Evolutionary conservation across 306 rosid species (phyloP), one percentile per base, ranked within the genome.

Genomic region (Prunus mume): DNA sequence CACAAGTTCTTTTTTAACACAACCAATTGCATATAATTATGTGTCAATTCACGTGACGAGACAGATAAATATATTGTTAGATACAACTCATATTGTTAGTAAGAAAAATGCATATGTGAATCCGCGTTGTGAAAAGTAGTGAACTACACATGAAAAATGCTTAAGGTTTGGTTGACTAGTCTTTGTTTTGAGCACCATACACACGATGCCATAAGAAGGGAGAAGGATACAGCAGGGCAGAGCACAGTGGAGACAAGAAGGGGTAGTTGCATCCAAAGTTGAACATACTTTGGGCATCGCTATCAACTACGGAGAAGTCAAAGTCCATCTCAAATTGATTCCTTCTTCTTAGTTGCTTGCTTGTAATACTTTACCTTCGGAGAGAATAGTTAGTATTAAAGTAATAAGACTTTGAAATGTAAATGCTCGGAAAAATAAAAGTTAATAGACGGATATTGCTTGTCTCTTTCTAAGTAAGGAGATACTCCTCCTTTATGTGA

Each of bases 401-500:
- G 43, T 38, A 38, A 7, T 52, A n/a, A n/a, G 61, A 3, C 27
- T 55, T 55, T 55, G 12, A n/a, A 7, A 55, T n/a, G 12, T 55
- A n/a, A 55, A 19, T 55, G 14, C 13, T 19, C 1, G 25, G 61
- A 55, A 55, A 19, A 6, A 52, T 5, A 2, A 2, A 18, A 38
- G 43, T 38, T 7, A 38, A 38, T 38, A 38, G 2, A 38, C 0
- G 8, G 43, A 38, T 38, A 32, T 32, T 5, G 38, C 2, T 32
- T 5, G 8, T 6, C 2, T 34, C 8, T 0, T 34, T 34, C 8
- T 1, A 2, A 2, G 8, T 6, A 1, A 34, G 0, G 9, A 38
- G 9, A 38, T 38, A 38, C 43, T 38, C 2, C 0, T 32, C 1
- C 5, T 32, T 32, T 1, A 0, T 32, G 6, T 5, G 38, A 32